Percentiles rank a stretch among this genome's conserved stretches.
phyloP scores from a whole-genome alignment of 495 filamentous ascomycete genomes.

The Lepidopterella palustris region DNA sequence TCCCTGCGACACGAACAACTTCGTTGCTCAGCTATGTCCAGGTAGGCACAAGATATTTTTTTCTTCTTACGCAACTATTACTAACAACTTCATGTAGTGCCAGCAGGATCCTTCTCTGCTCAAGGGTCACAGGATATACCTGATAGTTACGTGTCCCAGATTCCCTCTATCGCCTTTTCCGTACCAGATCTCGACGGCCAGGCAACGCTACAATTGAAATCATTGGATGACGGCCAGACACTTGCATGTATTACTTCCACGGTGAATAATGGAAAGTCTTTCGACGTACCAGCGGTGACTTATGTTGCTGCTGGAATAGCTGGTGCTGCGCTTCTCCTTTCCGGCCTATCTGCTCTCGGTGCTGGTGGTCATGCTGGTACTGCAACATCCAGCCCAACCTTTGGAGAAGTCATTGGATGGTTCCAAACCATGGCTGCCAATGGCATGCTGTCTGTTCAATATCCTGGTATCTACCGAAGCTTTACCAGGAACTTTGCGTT shows the following conservation, averaged over 20 bases:
- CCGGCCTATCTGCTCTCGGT: slow-evolving; percentile 64
- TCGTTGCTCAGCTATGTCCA: slow-evolving; percentile 72
- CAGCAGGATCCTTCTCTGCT: slow-evolving; percentile 66
- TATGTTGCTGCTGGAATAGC: slow-evolving; percentile 83
- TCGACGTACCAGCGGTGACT: slow-evolving; percentile 64
- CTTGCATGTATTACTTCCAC: slow-evolving; percentile 78
- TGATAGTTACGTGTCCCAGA: slow-evolving; percentile 57
- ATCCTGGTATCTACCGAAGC: slow-evolving; percentile 77
- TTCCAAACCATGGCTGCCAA: slow-evolving; percentile 93
- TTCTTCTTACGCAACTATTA: not conserved
- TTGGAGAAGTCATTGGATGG: slow-evolving; percentile 78
- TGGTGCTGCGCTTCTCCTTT: slow-evolving; percentile 71
- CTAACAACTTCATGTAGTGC: slow-evolving; percentile 49
- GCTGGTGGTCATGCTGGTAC: slow-evolving; percentile 56
- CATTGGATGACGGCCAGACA: slow-evolving; percentile 50
- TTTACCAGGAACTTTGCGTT: slow-evolving; percentile 93
- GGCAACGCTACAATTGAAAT: slow-evolving; percentile 69
- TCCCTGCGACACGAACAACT: slow-evolving; percentile 63
- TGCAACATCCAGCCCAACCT: slow-evolving; percentile 69
- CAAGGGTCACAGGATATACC: slow-evolving; percentile 64
- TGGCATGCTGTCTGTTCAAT: slow-evolving; percentile 87
- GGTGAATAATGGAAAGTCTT: slow-evolving; percentile 81
- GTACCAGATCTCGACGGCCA: slow-evolving; percentile 86
- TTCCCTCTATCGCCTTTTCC: slow-evolving; percentile 85
- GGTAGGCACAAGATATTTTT: slow-evolving; percentile 45